phyloP scores from a whole-genome alignment of 1,284 basidiomycete genomes.

The Cutaneotrichosporon cutaneum region DNA sequence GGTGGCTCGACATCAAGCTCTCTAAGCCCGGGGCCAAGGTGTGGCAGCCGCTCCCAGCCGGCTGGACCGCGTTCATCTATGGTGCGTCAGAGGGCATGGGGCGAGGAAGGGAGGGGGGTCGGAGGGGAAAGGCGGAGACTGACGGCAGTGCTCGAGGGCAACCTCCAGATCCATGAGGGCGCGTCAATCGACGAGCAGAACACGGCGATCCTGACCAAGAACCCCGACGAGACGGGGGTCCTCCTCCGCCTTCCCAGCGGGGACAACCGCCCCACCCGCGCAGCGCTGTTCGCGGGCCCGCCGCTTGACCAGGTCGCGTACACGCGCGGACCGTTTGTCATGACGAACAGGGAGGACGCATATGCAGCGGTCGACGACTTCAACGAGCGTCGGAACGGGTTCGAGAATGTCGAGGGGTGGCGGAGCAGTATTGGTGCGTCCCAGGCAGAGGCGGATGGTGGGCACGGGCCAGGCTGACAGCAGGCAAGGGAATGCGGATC shows the following conservation, averaged over 20 bases:
- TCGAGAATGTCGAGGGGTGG: conserved; percentile 87
- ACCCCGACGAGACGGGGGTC: conserved; percentile 42
- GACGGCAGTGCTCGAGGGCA: conserved; percentile 19
- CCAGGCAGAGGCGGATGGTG: background rate
- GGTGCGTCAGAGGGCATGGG: too few relatives aligned
- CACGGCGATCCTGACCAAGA: conserved; percentile 62
- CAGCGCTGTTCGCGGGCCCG: conserved; percentile 78
- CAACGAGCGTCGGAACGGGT: conserved; percentile 75
- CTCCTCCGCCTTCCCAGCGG: conserved; percentile 27
- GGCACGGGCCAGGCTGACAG: too few relatives aligned
- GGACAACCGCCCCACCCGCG: conserved; percentile 50
- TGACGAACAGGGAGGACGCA: conserved; percentile 76
- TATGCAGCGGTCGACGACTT: conserved; percentile 80
- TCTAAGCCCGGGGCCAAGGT: conserved; percentile 60
- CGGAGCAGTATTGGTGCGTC: conserved; percentile 69
- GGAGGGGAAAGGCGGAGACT: background rate
- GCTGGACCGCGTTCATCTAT: conserved; percentile 81
- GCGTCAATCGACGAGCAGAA: conserved; percentile 63
- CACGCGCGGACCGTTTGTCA: conserved; percentile 63
- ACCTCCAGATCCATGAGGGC: conserved; percentile 7
- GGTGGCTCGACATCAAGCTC: conserved; percentile 83
- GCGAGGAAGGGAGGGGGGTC: background rate
- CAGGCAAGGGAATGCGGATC: background rate
- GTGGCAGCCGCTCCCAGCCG: conserved; percentile 81
- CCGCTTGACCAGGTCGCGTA: conserved; percentile 84